Percentiles rank a stretch among this genome's conserved stretches.
Evolutionary conservation across 495 filamentous ascomycete species (phyloP).

Genomic region (Penicillium pancosmium): DNA sequence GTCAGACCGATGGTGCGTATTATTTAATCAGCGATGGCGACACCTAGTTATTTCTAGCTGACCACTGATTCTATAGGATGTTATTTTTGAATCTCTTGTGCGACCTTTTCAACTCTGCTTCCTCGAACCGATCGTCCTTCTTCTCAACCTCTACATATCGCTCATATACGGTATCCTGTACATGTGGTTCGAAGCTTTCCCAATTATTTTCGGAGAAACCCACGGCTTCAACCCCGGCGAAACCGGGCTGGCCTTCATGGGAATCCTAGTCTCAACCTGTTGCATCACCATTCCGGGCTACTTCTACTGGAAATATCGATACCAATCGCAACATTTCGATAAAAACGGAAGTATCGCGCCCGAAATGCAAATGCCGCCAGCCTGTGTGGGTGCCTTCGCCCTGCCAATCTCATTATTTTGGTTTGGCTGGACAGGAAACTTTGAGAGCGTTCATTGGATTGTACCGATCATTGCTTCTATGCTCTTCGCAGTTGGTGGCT

Average conservation of each 20-base stretch:
- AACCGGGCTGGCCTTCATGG: constrained; percentile 53
- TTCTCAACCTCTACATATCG: constrained; percentile 56
- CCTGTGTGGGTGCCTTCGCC: constrained; percentile 48
- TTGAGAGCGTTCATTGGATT: constrained; percentile 57
- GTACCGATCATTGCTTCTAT: constrained; percentile 58
- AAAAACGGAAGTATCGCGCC: constrained; percentile 31
- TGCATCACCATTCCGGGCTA: constrained; percentile 45
- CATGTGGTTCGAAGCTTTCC: constrained; percentile 62
- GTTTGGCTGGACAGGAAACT: constrained; percentile 62
- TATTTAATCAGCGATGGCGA: no score
- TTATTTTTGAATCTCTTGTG: constrained; percentile 41
- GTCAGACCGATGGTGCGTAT: constrained; percentile 25
- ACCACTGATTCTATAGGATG: constrained; percentile 21
- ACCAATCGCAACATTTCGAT: constrained; percentile 44
- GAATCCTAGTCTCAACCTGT: constrained; percentile 45
- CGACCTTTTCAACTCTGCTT: constrained; percentile 48
- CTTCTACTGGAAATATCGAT: constrained; percentile 47
- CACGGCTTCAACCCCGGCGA: constrained; percentile 51
- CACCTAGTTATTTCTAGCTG: background rate
- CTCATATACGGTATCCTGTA: constrained; percentile 58
- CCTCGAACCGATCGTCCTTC: constrained; percentile 52
- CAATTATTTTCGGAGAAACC: constrained; percentile 51
- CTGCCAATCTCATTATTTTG: constrained; percentile 60
- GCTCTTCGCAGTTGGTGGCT: constrained; percentile 55
- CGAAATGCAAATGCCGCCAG: constrained; percentile 54